These are phyloP conservation scores for Quercus gilva DNA, from an alignment of 306 rosid species.

Conservation along the genomic window DNA sequence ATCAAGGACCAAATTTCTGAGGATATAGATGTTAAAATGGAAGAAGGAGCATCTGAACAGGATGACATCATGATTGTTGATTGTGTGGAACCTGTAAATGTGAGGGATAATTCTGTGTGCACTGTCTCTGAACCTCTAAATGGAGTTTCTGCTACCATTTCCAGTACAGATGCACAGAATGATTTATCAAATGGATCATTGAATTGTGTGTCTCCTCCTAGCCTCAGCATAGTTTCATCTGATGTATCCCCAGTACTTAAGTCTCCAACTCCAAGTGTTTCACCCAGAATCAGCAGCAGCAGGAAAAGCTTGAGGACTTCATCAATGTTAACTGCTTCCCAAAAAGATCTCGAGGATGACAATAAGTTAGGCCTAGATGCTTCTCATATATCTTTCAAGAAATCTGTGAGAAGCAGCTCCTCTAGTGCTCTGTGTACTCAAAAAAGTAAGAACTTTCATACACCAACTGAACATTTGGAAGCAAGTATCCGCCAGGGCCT, in stretches of 20 bases:
- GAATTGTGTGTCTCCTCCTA: slow-evolving; percentile 54
- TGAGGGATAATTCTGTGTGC: slow-evolving; percentile 22
- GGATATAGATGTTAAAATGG: slow-evolving; percentile 51
- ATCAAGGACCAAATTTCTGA: slow-evolving; percentile 28
- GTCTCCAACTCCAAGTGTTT: slow-evolving; percentile 85
- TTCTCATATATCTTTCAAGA: slow-evolving; percentile 26
- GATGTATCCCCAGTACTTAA: slow-evolving; percentile 58
- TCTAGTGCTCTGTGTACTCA: slow-evolving; percentile 43
- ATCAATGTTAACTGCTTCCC: slow-evolving; percentile 69
- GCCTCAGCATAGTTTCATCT: slow-evolving; percentile 49
- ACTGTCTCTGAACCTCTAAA: slow-evolving; percentile 36
- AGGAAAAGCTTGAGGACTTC: slow-evolving; percentile 91
- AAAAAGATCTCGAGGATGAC: slow-evolving; percentile 45
- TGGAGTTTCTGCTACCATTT: slow-evolving; percentile 36
- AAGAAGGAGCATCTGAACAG: slow-evolving; percentile 41
- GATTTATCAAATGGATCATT: slow-evolving; percentile 39
- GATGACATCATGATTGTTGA: slow-evolving; percentile 39
- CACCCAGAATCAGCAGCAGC: slow-evolving; percentile 78
- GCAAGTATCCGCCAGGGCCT: slow-evolving; percentile 96
- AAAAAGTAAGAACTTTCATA: slow-evolving; percentile 38
- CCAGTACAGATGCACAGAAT: slow-evolving; percentile 30
- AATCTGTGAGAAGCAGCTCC: slow-evolving; percentile 35
- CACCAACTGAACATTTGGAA: slow-evolving; percentile 71
- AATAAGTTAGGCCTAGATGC: slow-evolving; percentile 33
- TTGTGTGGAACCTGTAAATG: slow-evolving; percentile 24